Base-by-base conservation (phyloP, 192 early-diverging fungal species). In the Phlyctochytrium planicorne region DNA sequence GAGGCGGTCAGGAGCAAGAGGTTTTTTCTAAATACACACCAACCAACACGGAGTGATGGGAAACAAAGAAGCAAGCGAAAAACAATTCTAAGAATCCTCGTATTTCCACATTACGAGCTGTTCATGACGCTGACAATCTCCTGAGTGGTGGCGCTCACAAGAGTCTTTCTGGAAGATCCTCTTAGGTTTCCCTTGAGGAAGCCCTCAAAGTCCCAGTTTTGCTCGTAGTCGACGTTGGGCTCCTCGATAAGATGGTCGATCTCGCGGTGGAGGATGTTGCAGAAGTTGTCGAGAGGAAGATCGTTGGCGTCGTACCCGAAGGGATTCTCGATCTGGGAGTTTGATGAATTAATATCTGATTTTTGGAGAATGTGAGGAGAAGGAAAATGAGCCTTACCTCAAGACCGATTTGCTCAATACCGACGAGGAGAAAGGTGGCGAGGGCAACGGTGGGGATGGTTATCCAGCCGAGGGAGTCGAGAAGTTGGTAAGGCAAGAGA, bases 371-470 rank as follows among this genome's bases (percentile, higher is more conserved):
- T n/a, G n/a, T n/a, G n/a, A n/a, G n/a, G n/a, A n/a, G n/a, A n/a
- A n/a, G n/a, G n/a, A n/a, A n/a, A n/a, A n/a, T n/a, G n/a, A n/a
- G n/a, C n/a, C n/a, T n/a, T n/a, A n/a, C n/a, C n/a, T 94, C 91
- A n/a, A 80, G 76, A 34, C 88, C 90, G 53, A 95, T 93, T 1
- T 73, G 75, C 50, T 89, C 82, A 36, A 95, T 87, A 70, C 93
- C 93, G 40, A 89, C 66, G 63, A 93, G 75, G 53, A 84, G 84
- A 63, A 92, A 91, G 2, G 90, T 68, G 2, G 84, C 76, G 17
- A 93, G 70, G 35, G 84, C 77, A 59, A 88, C 81, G 24, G 91
- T 59, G 6, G 85, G 79, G 36, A 92, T 83, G 35, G 88, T 87
- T 34, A 79, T 53, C 57, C 80, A 86, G 24, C 70, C 75, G n/a